Conservation (phyloP, 768 basidiomycete genomes). For the Butyriboletus loyo region DNA sequence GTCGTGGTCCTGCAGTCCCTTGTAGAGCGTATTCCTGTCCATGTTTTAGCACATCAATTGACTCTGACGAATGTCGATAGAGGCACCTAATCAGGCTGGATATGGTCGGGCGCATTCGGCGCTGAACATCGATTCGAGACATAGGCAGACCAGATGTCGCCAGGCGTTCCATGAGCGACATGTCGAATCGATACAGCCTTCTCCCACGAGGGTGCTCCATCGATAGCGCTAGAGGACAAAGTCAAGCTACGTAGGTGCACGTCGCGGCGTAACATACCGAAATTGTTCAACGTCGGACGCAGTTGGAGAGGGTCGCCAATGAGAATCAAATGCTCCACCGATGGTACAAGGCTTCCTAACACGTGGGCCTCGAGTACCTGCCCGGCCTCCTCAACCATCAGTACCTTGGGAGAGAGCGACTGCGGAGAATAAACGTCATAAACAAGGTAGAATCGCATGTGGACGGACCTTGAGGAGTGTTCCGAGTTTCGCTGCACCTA, state of each 20-base stretch:
- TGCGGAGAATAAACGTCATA: conserved; percentile 22
- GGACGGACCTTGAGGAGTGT: conserved; percentile 51
- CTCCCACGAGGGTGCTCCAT: conserved; percentile 61
- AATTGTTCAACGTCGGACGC: conserved; percentile 65
- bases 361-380: conserved; percentile 81
- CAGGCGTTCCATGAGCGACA: conserved; percentile 75
- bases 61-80: not conserved
- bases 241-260: not conserved
- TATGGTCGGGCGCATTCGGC: conserved; percentile 73
- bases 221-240: conserved; percentile 50
- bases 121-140: conserved; percentile 69
- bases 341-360: conserved; percentile 57
- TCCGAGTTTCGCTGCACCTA: conserved; percentile 67
- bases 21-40: conserved; percentile 57
- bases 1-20: conserved; percentile 54
- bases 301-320: conserved; percentile 83
- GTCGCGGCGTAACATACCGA: conserved; percentile 36
- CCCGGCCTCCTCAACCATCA: conserved; percentile 79
- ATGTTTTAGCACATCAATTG: not conserved
- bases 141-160: conserved; percentile 54
- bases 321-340: conserved; percentile 69
- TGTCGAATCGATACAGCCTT: conserved; percentile 61
- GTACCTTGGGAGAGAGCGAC: conserved; percentile 56
- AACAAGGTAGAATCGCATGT: not conserved
- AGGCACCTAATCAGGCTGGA: conserved; percentile 43